Conservation (phyloP, 108 stramenopile genomes). For the Cylindrotheca closterium region DNA sequence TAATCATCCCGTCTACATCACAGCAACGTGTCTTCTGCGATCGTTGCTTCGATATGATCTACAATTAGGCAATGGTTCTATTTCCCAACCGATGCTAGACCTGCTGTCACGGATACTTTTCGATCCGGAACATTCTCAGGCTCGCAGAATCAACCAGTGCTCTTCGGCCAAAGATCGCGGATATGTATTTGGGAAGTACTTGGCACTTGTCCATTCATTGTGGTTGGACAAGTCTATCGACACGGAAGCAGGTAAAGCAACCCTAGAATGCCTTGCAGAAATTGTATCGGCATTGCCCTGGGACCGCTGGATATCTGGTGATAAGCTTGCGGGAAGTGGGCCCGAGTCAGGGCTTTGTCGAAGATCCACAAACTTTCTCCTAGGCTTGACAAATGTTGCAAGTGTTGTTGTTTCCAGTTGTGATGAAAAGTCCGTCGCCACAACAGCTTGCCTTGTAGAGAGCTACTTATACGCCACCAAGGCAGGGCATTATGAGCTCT, state of each 20-base stretch:
- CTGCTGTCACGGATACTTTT: background rate
- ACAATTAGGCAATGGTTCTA: background rate
- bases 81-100: background rate
- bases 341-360: constrained; percentile 22
- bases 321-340: background rate
- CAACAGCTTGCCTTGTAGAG: background rate
- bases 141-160: background rate
- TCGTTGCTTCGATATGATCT: constrained; percentile 7
- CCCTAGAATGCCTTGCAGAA: constrained; percentile 17
- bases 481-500: background rate
- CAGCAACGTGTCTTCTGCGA: constrained; percentile 11
- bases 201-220: background rate
- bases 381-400: background rate
- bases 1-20: background rate
- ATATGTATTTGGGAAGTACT: background rate
- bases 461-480: constrained; percentile 15
- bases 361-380: constrained; percentile 12
- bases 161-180: background rate
- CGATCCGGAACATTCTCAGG: background rate
- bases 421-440: background rate
- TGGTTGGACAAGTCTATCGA: background rate
- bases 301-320: constrained; percentile 16
- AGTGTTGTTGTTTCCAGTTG: background rate
- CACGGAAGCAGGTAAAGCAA: background rate
- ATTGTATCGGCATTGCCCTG: constrained; percentile 19